Evolutionary conservation across 1,284 basidiomycete genomes (phyloP), one percentile per base, ranked within the genome.

Genomic region (Leccinum angustisporum): DNA sequence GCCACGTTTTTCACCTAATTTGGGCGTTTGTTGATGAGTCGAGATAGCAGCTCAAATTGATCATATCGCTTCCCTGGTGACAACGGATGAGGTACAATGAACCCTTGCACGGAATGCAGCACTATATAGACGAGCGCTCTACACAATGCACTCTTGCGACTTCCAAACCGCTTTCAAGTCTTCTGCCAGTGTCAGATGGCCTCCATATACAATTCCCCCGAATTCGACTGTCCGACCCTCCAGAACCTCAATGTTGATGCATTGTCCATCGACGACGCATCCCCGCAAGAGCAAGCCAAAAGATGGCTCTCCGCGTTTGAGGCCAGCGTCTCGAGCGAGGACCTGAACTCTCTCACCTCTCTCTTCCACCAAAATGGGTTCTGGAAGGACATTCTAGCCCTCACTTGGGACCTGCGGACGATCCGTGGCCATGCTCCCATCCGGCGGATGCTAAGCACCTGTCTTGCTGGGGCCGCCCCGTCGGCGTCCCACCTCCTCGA

Each of bases 381-480:
- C 46, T 73, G 71, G 74, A 75, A 59, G 53, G 72, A 75, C 56
- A 63, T 68, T n/a, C 10, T 73, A 8, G 54, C 74, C 9, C 65
- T 75, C 54, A 73, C 74, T 3, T 73, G 74, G 71, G 59, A 69
- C 50, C 43, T 75, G 40, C 71, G 70, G 5, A 68, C 72, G 3
- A 63, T 75, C 33, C 60, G 62, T 2, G 71, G 73, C 3, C 59
- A 46, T n/a, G 4, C 54, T 8, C 36, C 63, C 18, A 67, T 75
- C 57, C 70, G 33, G 21, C 58, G 34, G 7, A 34, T 72, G 34
- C 46, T 74, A 25, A 57, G 63, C 1, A 56, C 58, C 1, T 64
- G 68, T 52, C 63, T 74, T 36, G 34, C 61, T 11, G 66, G 60
- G 5, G 67, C 43, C 3, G 18, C 10, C 18, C 6, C 21, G 18